A percentile compares a stretch with the other conserved stretches of the same genome.
Evolutionary conservation across 805 yeast genomes (phyloP).

Genomic region (Candida palmyrensis): DNA sequence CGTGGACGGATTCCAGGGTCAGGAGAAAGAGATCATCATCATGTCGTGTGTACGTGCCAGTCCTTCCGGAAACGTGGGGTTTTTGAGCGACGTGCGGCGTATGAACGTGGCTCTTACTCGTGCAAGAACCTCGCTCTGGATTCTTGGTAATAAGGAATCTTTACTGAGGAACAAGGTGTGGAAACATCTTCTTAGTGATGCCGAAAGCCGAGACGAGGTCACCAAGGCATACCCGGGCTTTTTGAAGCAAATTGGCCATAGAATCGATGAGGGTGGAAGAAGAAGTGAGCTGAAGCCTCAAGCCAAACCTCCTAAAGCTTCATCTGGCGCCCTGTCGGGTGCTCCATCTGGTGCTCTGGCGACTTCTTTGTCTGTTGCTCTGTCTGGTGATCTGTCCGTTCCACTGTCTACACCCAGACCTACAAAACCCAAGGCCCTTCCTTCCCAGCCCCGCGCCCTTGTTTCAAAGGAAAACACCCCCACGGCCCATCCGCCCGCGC

Average conservation of each 20-base stretch:
- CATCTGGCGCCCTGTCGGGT: too few species aligned
- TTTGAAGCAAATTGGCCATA: constrained; percentile 11
- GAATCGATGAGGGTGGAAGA: background rate
- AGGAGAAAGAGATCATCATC: constrained; percentile 89
- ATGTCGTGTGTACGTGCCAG: constrained; percentile 94
- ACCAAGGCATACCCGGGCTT: constrained; percentile 33
- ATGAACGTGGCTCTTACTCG: constrained; percentile 97
- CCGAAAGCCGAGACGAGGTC: constrained; percentile 41
- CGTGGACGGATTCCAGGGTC: constrained; percentile 97
- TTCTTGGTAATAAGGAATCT: constrained; percentile 74
- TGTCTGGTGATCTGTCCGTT: too few species aligned
- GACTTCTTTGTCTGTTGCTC: too few species aligned
- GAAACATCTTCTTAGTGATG: constrained; percentile 65
- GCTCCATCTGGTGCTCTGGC: too few species aligned
- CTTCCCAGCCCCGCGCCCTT: too few species aligned
- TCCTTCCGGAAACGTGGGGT: constrained; percentile 69
- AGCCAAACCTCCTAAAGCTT: too few species aligned
- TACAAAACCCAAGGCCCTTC: too few species aligned
- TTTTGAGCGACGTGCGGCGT: constrained; percentile 84
- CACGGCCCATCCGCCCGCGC: too few species aligned
- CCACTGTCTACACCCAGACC: too few species aligned
- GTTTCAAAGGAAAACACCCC: too few species aligned
- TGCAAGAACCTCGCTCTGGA: constrained; percentile 89
- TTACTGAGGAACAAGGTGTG: constrained; percentile 65
- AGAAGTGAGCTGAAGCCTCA: too few species aligned